Conservation (phyloP, 108 stramenopile species). For the Craspedostauros australis region DNA sequence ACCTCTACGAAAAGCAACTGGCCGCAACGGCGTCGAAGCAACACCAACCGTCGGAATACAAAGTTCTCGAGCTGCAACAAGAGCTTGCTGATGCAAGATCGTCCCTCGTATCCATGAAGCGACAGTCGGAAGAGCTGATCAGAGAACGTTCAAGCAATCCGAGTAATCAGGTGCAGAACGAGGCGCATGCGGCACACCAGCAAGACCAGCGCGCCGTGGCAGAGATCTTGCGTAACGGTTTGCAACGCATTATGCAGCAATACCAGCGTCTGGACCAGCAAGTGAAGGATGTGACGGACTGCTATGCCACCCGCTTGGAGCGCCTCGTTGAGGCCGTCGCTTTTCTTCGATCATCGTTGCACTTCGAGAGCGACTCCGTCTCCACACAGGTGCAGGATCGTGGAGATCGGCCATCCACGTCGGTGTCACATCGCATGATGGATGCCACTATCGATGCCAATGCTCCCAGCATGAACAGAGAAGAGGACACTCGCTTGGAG, state of each 20-base stretch:
- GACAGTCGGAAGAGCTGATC: not conserved
- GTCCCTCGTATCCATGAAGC: not conserved
- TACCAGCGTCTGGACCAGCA: constrained; percentile 10
- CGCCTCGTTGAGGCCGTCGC: constrained; percentile 11
- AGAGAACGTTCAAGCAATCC: too few species aligned
- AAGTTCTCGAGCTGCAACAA: not conserved
- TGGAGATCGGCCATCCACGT: too few species aligned
- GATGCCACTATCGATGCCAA: too few species aligned
- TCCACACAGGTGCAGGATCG: not conserved
- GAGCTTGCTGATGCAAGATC: constrained; percentile 5
- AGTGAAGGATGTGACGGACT: constrained; percentile 9
- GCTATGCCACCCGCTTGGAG: constrained; percentile 9
- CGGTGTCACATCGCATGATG: too few species aligned
- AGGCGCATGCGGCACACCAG: too few species aligned
- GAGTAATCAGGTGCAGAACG: too few species aligned
- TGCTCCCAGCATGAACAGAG: too few species aligned
- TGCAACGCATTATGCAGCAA: too few species aligned
- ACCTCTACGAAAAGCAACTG: not conserved
- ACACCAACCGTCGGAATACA: not conserved
- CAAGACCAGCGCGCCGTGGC: too few species aligned
- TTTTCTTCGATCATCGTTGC: constrained; percentile 18
- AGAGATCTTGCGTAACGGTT: too few species aligned
- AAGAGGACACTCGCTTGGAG: too few species aligned
- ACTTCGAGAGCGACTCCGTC: constrained; percentile 22
- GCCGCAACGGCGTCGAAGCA: not conserved